These are phyloP conservation scores for Symbiodinium natans DNA, from an alignment of 73 alveolate species.

Conservation along the genomic window DNA sequence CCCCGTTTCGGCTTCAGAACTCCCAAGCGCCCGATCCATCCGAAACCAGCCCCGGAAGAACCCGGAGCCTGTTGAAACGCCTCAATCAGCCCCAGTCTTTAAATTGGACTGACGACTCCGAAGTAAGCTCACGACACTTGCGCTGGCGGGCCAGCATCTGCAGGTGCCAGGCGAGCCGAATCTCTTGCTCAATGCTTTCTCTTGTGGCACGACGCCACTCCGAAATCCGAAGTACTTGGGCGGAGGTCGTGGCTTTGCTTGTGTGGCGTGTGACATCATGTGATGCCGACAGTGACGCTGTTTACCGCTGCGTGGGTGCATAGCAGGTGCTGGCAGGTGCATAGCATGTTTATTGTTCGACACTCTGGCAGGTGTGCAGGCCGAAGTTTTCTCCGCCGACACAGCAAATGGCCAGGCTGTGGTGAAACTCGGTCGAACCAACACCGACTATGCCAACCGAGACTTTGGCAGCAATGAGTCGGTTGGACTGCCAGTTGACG, in stretches of 20 bases:
- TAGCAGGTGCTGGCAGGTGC: neutral
- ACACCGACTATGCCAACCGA: neutral
- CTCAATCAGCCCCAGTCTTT: too few species aligned
- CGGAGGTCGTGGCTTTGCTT: neutral
- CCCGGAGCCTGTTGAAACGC: too few species aligned
- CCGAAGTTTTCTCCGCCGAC: neutral
- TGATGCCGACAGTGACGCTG: neutral
- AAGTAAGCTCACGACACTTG: too few species aligned
- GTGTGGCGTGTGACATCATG: neutral
- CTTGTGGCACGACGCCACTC: conserved; percentile 7
- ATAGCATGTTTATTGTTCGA: too few species aligned
- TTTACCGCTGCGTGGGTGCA: neutral
- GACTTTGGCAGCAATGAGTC: neutral
- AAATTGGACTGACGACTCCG: too few species aligned
- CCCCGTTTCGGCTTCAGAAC: too few species aligned
- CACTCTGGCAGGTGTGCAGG: neutral
- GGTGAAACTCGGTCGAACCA: neutral
- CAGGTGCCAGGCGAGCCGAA: neutral
- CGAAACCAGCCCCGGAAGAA: too few species aligned
- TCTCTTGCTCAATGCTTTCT: neutral
- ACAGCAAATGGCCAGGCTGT: neutral
- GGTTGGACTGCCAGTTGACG: neutral
- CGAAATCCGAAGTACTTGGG: conserved; percentile 26
- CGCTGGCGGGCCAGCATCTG: neutral
- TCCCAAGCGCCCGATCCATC: too few species aligned